A percentile compares a stretch with the other conserved stretches of the same genome.
Evolutionary conservation across 495 filamentous ascomycete species (phyloP).

Genomic region (Trypethelium eluteriae): DNA sequence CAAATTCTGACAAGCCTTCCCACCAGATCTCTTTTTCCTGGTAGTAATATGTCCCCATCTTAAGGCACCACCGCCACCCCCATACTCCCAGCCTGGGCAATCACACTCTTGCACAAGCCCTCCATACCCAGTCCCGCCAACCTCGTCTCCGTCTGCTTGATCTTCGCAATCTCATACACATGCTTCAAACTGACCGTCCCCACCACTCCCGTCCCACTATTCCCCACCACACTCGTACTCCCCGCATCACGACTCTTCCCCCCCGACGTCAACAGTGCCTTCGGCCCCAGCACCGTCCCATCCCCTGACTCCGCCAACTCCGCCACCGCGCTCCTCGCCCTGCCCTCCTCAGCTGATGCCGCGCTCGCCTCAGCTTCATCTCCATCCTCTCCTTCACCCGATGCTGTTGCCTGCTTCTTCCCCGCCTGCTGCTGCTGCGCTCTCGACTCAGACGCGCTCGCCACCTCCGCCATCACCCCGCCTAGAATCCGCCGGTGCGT

Average conservation of each 20-base stretch:
- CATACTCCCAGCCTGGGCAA: conserved; percentile 80
- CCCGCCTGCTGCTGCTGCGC: not conserved
- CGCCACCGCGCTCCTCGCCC: not conserved
- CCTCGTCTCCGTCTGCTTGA: conserved; percentile 76
- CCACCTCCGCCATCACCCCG: conserved; percentile 10
- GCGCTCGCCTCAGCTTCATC: not conserved
- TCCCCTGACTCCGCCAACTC: not conserved
- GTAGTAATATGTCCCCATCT: conserved; percentile 14
- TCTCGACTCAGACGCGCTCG: not conserved
- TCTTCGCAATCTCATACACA: conserved; percentile 94
- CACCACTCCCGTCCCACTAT: conserved; percentile 67
- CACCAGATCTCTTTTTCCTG: not conserved
- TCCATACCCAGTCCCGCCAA: conserved; percentile 72
- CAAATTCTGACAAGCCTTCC: not conserved
- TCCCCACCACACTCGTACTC: conserved; percentile 33
- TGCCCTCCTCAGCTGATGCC: not conserved
- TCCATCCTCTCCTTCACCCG: not conserved
- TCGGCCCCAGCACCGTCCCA: not conserved
- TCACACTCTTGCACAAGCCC: conserved; percentile 75
- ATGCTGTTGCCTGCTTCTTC: not conserved
- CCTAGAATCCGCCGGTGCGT: conserved; percentile 17
- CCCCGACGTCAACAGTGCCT: conserved; percentile 4
- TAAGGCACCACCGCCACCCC: conserved; percentile 74
- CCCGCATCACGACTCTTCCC: conserved; percentile 23
- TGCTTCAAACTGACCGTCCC: conserved; percentile 89